Evolutionary conservation across 371 early-diverging fungal genomes (phyloP).

Genomic region (Mucor mucedo): DNA sequence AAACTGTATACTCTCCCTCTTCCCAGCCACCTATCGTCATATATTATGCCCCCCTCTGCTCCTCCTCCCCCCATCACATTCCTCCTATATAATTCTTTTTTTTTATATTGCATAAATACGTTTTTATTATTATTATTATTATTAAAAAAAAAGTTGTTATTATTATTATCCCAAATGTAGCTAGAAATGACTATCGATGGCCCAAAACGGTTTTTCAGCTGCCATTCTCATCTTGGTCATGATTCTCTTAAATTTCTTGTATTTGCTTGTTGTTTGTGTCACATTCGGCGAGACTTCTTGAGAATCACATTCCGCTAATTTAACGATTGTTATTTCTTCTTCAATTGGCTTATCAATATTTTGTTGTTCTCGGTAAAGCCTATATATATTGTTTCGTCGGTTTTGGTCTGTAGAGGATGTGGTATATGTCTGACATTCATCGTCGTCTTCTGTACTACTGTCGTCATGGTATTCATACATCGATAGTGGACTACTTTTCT

Average conservation of each 20-base stretch:
- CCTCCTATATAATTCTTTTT: too few species aligned
- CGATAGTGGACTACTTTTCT: background rate
- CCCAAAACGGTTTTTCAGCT: conserved; percentile 30
- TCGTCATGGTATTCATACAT: background rate
- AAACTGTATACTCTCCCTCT: background rate
- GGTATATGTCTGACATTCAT: conserved; percentile 13
- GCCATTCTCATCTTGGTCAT: conserved; percentile 22
- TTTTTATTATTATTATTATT: background rate
- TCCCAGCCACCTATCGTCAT: background rate
- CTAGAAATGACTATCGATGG: conserved; percentile 26
- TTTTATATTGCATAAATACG: background rate
- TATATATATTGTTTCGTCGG: conserved; percentile 15
- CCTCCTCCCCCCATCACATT: background rate
- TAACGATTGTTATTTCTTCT: background rate
- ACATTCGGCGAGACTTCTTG: background rate
- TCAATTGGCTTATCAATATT: conserved; percentile 2
- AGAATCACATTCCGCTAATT: background rate
- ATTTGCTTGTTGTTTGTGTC: background rate
- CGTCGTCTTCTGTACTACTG: background rate
- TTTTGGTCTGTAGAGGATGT: conserved; percentile 20
- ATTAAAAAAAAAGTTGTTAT: background rate
- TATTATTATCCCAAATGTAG: background rate
- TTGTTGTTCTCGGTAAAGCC: conserved; percentile 16
- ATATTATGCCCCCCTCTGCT: background rate
- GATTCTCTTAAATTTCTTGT: conserved; percentile 6